phyloP scores from a whole-genome alignment of 1,284 basidiomycete genomes.

The Irpex sp. region DNA sequence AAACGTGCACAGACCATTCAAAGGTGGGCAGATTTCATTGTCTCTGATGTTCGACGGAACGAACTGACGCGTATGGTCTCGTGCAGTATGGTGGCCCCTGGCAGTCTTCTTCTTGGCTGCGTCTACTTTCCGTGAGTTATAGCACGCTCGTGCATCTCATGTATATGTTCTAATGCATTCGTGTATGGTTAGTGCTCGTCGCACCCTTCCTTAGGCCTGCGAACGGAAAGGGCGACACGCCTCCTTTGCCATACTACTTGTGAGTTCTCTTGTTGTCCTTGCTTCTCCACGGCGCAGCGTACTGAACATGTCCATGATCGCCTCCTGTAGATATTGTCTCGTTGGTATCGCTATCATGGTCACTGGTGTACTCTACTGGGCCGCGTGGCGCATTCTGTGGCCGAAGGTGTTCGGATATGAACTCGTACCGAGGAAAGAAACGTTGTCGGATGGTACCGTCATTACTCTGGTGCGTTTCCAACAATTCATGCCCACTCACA shows the following conservation, averaged over 20 bases:
- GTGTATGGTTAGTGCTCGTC: constrained; percentile 39
- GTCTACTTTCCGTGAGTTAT: constrained; percentile 42
- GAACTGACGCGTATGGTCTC: neutral
- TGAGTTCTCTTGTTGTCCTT: constrained; percentile 23
- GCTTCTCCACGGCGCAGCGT: neutral
- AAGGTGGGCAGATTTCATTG: constrained; percentile 31
- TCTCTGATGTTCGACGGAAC: neutral
- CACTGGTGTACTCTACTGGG: constrained; percentile 51
- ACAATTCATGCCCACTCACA: neutral
- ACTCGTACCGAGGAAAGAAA: constrained; percentile 44
- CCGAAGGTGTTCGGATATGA: constrained; percentile 48
- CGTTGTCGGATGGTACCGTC: constrained; percentile 51
- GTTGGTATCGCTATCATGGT: constrained; percentile 51
- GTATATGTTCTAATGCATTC: neutral
- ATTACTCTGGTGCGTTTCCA: constrained; percentile 44
- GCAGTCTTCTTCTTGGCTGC: constrained; percentile 54
- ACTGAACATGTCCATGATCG: neutral
- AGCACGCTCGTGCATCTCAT: no score
- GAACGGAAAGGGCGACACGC: constrained; percentile 53
- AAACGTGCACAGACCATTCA: constrained; percentile 48
- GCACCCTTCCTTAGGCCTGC: constrained; percentile 54
- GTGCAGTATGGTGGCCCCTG: constrained; percentile 52
- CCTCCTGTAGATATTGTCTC: constrained; percentile 43
- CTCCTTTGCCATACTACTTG: constrained; percentile 58
- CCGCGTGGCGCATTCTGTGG: constrained; percentile 45